Conservation (phyloP, 2,329 filamentous ascomycete genomes). For the Colletotrichum sp. region DNA sequence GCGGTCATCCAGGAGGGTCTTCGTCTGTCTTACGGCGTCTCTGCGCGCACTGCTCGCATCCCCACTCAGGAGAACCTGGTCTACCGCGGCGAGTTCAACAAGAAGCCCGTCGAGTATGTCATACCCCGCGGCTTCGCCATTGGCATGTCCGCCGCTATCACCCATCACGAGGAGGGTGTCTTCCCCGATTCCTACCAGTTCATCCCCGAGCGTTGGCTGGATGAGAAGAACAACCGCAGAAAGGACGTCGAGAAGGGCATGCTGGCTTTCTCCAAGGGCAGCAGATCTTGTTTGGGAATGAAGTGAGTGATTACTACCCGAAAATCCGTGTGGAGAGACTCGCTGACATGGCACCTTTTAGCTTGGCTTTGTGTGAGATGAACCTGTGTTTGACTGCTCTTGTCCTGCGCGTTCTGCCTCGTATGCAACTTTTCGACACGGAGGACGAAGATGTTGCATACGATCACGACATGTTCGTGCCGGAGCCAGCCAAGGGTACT, state of each 20-base stretch:
- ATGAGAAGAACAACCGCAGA: conserved; percentile 30
- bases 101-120: conserved; percentile 29
- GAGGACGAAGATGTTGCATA: conserved; percentile 30
- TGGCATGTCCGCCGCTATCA: conserved; percentile 40
- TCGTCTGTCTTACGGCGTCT: conserved; percentile 36
- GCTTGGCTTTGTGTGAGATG: conserved; percentile 29
- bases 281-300: conserved; percentile 45
- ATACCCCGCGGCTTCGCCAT: conserved; percentile 42
- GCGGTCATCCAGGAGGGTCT: conserved; percentile 42
- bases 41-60: conserved; percentile 30
- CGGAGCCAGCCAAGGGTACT: conserved; percentile 20
- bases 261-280: conserved; percentile 46
- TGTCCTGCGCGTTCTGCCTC: conserved; percentile 27
- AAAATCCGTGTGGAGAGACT: not conserved
- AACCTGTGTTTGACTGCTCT: conserved; percentile 25
- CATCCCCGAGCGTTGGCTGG: conserved; percentile 45
- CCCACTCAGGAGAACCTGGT: conserved; percentile 33
- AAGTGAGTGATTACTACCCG: conserved; percentile 27
- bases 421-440: conserved; percentile 32
- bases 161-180: conserved; percentile 42
- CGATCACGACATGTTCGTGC: conserved; percentile 31
- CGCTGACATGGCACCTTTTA: conserved; percentile 7
- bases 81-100: conserved; percentile 30
- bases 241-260: conserved; percentile 40
- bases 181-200: conserved; percentile 43